Evolutionary conservation across 2,329 filamentous ascomycete genomes (phyloP), one percentile per base, ranked within the genome.

Genomic region (Colletotrichum sp.): DNA sequence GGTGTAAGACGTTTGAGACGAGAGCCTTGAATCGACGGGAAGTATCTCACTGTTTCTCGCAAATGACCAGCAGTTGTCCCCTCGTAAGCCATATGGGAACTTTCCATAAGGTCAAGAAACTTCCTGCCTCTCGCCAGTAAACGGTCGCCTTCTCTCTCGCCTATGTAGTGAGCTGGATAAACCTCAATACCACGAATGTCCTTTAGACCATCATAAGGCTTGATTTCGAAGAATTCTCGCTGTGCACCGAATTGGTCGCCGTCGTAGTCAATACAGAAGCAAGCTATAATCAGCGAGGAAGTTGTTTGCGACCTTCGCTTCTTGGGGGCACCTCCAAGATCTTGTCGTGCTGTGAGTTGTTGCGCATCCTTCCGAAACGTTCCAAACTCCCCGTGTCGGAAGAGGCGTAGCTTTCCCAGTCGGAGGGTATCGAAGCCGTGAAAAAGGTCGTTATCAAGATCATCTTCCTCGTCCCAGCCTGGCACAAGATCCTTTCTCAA

Each of bases 71-170:
- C 58, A 1, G 81, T 81, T 9, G 78, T 69, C 2, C 82, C 81
- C 16, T 80, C 78, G 43, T 83, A 83, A 7, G 79, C 75, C 74
- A 79, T 79, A 48, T 83, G 80, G 18, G 80, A 80, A 6, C 79
- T 74, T 2, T 58, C 64, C 1, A 77, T 79, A 4, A 78, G 66
- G 16, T 80, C 74, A 3, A 81, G 43, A 61, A 80, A 81, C 9
- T 66, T 77, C 24, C 61, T 69, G 7, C 79, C 78, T 3, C 78
- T 43, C 10, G 26, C 18, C 6, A 48, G n/a, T 4, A 65, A 21
- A 32, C 24, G 34, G 12, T n/a, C 36, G 5, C 38, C 28, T 12
- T 65, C 16, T 24, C 28, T 26, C 6, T 65, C 18, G 10, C 34
- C 21, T 34, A 65, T 14, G 13, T 65, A 43, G 10, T 65, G 34